Evolutionary conservation across 2,329 filamentous ascomycete genomes (phyloP), one percentile per base, ranked within the genome.

Genomic region (Bipolaris zeicola): DNA sequence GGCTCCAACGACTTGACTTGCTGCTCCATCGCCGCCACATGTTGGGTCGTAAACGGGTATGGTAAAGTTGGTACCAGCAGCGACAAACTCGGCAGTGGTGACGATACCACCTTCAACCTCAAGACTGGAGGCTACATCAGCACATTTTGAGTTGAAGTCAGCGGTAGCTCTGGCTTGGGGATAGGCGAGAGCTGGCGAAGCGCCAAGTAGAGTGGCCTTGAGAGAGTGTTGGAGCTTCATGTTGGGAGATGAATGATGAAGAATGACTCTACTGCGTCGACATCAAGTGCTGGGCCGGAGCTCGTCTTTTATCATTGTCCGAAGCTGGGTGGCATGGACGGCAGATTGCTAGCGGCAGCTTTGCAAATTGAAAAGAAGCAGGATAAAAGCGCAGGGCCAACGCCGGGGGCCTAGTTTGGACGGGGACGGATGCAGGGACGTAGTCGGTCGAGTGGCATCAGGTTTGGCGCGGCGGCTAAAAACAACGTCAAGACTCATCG

Each of bases 51-150:
- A 73, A 16, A 77, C 74, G 8, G 77, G 66, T 14, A 79, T 60
- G 10, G 65, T 75, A 26, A 77, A 52, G 46, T 78, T 80, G 5
- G 76, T 77, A 6, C 77, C 77, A 11, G 74, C 77, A 14, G 74
- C 16, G n/a, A 80, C 67, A 24, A 71, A 74, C 33, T 76, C 61
- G 1, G 76, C 69, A 52, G 75, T 76, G 55, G 71, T 70, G 14
- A 79, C 68, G 1, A 72, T 73, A 14, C 73, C 73, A 20, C 76
- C 71, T 39, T 67, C 58, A 28, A 78, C 61, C 6, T 60, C 41
- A 34, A 79, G 67, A 10, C 62, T 61, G 24, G 65, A 68, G 2
- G 66, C 71, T 13, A 79, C 62, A 26, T 64, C 61, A 8, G 62
- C 59, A 54, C 72, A 75, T 22, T 61, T 59, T 3, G 61, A 37